A percentile compares a stretch with the other conserved stretches of the same genome.
Conservation (phyloP, 148 eudicot genomes). For the Chenopodium album region DNA sequence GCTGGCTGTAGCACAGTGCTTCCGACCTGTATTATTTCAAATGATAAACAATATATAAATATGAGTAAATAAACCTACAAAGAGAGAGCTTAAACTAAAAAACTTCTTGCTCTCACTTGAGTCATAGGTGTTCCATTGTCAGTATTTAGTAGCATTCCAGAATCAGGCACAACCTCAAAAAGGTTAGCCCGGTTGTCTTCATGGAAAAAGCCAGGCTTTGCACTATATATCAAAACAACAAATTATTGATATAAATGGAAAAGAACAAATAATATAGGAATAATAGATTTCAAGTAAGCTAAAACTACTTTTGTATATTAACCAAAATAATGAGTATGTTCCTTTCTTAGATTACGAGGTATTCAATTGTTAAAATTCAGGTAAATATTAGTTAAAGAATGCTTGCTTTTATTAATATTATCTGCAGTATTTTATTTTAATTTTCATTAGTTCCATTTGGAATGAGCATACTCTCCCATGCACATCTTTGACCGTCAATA, state of each 20-base stretch:
- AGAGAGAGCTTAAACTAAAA: not conserved
- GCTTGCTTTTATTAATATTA: too few relatives aligned
- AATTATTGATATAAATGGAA: not conserved
- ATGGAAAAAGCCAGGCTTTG: conserved; percentile 92
- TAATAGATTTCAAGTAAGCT: not conserved
- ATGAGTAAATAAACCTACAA: conserved; percentile 10
- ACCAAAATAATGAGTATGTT: not conserved
- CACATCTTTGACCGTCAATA: too few relatives aligned
- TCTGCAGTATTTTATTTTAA: too few relatives aligned
- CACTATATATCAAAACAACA: conserved; percentile 42
- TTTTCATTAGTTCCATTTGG: too few relatives aligned
- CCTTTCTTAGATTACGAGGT: not conserved
- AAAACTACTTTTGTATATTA: not conserved
- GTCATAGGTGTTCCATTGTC: conserved; percentile 97
- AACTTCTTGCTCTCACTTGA: conserved; percentile 52
- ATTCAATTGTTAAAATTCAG: too few relatives aligned
- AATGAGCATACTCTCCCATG: too few relatives aligned
- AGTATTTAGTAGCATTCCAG: conserved; percentile 91
- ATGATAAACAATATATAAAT: conserved; percentile 6
- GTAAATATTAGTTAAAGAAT: too few relatives aligned
- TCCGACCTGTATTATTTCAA: conserved; percentile 53
- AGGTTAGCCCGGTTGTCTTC: conserved; percentile 87
- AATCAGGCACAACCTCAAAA: conserved; percentile 85
- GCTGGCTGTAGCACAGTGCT: conserved; percentile 42
- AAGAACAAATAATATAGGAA: not conserved